phyloP scores from a whole-genome alignment of 345 rosid species.

The Dimocarpus longan region DNA sequence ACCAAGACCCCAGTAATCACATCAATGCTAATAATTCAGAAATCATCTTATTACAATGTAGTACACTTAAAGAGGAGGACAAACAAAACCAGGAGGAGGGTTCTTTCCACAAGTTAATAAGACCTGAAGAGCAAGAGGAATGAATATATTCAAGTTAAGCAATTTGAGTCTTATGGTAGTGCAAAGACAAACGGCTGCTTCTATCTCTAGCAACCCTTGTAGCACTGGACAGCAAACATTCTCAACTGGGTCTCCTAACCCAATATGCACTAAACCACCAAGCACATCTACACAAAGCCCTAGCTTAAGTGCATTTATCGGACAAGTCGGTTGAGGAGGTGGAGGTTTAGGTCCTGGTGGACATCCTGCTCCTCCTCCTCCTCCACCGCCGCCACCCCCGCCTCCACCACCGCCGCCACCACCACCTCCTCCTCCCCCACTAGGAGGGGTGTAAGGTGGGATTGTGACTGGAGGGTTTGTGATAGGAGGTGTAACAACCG shows the following conservation, averaged over 20 bases:
- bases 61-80: slow-evolving; percentile 47
- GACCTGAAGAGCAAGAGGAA: slow-evolving; percentile 79
- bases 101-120: slow-evolving; percentile 73
- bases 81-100: slow-evolving; percentile 73
- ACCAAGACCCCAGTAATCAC: not conserved
- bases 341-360: slow-evolving; percentile 25
- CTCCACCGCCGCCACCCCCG: slow-evolving; percentile 13
- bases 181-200: slow-evolving; percentile 81
- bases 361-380: slow-evolving; percentile 26
- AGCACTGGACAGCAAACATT: slow-evolving; percentile 75
- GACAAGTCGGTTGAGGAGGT: slow-evolving; percentile 52
- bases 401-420: slow-evolving; percentile 44
- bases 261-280: slow-evolving; percentile 74
- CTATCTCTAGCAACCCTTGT: slow-evolving; percentile 60
- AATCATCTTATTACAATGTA: slow-evolving; percentile 2
- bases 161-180: slow-evolving; percentile 73
- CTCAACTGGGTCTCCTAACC: slow-evolving; percentile 68
- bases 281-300: slow-evolving; percentile 71
- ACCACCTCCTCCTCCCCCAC: slow-evolving; percentile 21
- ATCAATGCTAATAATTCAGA: not conserved
- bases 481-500: slow-evolving; percentile 37
- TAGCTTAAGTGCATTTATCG: slow-evolving; percentile 64
- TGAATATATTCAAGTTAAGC: slow-evolving; percentile 62
- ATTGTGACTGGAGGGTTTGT: slow-evolving; percentile 37
- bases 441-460: slow-evolving; percentile 43